Conservation (phyloP, 2,329 filamentous ascomycete genomes). For the Penicillium sp. region DNA sequence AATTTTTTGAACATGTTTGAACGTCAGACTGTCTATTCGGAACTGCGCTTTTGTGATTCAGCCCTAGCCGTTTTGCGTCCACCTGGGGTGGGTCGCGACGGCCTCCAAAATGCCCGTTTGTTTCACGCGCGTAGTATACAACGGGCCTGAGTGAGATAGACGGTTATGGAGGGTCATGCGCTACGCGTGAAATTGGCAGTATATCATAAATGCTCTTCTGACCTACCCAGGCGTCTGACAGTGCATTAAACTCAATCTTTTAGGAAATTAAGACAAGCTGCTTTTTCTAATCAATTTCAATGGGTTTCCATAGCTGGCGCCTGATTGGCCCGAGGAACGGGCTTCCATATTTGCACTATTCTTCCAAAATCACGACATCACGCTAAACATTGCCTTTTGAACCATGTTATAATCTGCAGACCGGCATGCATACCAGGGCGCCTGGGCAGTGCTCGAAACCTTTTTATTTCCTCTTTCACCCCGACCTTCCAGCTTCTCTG, state of each 20-base stretch:
- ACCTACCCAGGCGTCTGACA: neutral
- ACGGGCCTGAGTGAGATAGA: neutral
- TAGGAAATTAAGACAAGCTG: no score
- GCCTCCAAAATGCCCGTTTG: neutral
- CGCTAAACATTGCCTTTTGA: neutral
- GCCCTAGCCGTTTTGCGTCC: neutral
- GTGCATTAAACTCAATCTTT: no score
- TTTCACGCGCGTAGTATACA: neutral
- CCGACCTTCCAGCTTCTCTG: neutral
- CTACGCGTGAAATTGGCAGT: neutral
- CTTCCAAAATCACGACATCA: constrained; percentile 7
- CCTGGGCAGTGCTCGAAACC: neutral
- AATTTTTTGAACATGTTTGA: neutral
- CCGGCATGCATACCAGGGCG: neutral
- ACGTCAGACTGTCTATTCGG: no score
- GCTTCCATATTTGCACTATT: constrained; percentile 5
- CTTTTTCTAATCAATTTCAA: neutral
- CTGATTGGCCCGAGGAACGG: neutral
- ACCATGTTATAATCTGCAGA: neutral
- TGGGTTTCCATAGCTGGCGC: neutral
- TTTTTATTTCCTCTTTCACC: neutral
- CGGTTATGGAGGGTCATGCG: neutral
- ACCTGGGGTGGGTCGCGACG: neutral
- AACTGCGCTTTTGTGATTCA: neutral
- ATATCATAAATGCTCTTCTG: neutral